These are phyloP conservation scores for Heliocybe sulcata DNA, from an alignment of 1,284 basidiomycete genomes.

Conservation along the genomic window DNA sequence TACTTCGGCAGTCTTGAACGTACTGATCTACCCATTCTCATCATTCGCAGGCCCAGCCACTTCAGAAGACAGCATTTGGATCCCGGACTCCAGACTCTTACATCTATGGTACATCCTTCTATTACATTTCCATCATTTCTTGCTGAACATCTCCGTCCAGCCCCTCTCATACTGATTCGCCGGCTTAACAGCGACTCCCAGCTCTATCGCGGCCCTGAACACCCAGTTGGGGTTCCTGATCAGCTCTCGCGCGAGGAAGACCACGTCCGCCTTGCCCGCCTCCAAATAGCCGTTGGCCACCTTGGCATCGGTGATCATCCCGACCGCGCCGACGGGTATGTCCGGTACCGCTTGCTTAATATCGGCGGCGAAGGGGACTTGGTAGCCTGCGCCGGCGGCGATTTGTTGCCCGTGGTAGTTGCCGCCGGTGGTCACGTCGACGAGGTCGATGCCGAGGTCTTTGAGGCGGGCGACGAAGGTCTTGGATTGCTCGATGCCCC, in stretches of 20 bases:
- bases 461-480: constrained; percentile 48
- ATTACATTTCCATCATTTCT: neutral
- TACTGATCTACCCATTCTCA: neutral
- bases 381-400: constrained; percentile 53
- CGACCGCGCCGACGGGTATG: constrained; percentile 61
- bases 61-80: no score
- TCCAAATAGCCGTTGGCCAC: constrained; percentile 65
- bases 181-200: constrained; percentile 52
- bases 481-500: constrained; percentile 76
- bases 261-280: constrained; percentile 60
- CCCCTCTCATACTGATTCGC: constrained; percentile 62
- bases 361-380: constrained; percentile 64
- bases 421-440: constrained; percentile 68
- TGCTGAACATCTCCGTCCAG: constrained; percentile 37
- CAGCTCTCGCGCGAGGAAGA: constrained; percentile 63
- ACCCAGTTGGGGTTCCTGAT: constrained; percentile 53
- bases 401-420: constrained; percentile 61
- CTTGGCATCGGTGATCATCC: constrained; percentile 58
- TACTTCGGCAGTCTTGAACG: neutral
- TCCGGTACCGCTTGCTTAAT: constrained; percentile 58
- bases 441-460: constrained; percentile 61
- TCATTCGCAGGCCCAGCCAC: no score
- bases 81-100: neutral
- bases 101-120: neutral
- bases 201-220: constrained; percentile 43